A percentile compares a stretch with the other conserved stretches of the same genome.
Evolutionary conservation across 768 basidiomycete species (phyloP).

Genomic region (Trametes gibbosa): DNA sequence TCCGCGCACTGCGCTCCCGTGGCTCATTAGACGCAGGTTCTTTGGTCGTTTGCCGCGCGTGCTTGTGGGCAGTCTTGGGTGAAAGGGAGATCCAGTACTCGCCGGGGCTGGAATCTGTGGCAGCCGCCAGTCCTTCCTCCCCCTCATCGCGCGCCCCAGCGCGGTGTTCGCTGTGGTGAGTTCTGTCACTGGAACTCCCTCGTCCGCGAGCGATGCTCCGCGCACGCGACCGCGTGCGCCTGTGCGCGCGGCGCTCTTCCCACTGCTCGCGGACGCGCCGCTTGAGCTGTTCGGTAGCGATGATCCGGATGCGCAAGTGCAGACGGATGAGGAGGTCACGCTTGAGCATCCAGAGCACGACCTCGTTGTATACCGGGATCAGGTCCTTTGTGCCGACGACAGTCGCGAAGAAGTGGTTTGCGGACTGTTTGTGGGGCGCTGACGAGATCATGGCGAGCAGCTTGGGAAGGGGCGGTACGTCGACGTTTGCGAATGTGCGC

Average conservation of each 20-base stretch:
- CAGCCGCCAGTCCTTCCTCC: slow-evolving; percentile 16
- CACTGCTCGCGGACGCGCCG: slow-evolving; percentile 48
- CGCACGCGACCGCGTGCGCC: slow-evolving; percentile 22
- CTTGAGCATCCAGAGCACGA: slow-evolving; percentile 89
- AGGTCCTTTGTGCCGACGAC: slow-evolving; percentile 68
- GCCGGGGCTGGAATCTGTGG: slow-evolving; percentile 23
- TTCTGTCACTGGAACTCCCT: not conserved
- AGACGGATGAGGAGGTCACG: slow-evolving; percentile 81
- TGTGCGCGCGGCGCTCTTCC: slow-evolving; percentile 35
- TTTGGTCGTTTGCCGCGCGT: slow-evolving; percentile 40
- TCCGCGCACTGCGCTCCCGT: slow-evolving; percentile 15
- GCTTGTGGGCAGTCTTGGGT: slow-evolving; percentile 48
- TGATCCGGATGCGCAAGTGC: slow-evolving; percentile 81
- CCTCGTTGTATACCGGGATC: slow-evolving; percentile 71
- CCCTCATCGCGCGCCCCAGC: slow-evolving; percentile 19
- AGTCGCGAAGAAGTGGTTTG: slow-evolving; percentile 78
- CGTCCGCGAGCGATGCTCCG: slow-evolving; percentile 17
- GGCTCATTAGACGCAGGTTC: slow-evolving; percentile 19
- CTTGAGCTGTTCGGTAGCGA: slow-evolving; percentile 78
- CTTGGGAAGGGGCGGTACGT: slow-evolving; percentile 66
- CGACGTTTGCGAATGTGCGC: slow-evolving; percentile 51
- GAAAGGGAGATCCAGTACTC: slow-evolving; percentile 52
- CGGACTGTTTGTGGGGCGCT: slow-evolving; percentile 57
- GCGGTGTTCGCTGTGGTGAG: not conserved
- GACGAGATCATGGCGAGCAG: slow-evolving; percentile 77